Percentiles rank a stretch among this genome's conserved stretches.
Conservation (phyloP, 2,329 filamentous ascomycete species). For the Aspergillus udagawae region DNA sequence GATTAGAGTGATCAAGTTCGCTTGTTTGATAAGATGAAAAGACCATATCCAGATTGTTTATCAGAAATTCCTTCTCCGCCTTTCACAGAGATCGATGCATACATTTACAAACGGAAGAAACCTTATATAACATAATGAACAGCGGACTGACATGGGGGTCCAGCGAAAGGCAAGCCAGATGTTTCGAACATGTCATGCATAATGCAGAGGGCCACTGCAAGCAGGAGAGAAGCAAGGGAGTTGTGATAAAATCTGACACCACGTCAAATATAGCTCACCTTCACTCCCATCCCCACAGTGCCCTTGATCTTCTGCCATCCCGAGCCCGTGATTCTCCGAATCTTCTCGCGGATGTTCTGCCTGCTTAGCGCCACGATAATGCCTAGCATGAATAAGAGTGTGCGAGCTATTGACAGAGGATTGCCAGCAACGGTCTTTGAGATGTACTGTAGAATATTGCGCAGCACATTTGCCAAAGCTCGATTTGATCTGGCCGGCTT, state of each 20-base stretch:
- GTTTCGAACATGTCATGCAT: not conserved
- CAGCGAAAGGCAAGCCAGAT: conserved; percentile 6
- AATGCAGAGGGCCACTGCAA: not conserved
- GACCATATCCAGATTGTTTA: not conserved
- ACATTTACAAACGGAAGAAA: conserved; percentile 9
- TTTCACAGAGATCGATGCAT: conserved; percentile 1
- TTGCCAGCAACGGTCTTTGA: conserved; percentile 51
- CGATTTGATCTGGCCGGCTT: conserved; percentile 38
- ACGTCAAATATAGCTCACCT: conserved; percentile 87
- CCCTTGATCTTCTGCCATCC: conserved; percentile 77
- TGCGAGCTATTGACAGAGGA: conserved; percentile 54
- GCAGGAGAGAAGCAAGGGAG: conserved; percentile 4
- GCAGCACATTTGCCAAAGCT: conserved; percentile 44
- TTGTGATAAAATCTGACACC: conserved; percentile 7
- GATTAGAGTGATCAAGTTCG: not conserved
- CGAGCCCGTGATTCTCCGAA: conserved; percentile 63
- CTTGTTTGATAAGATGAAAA: not conserved
- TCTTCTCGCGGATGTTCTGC: conserved; percentile 67
- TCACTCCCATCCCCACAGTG: conserved; percentile 93
- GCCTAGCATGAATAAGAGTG: conserved; percentile 74
- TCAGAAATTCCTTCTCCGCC: not conserved
- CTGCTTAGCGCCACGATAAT: conserved; percentile 73
- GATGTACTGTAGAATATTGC: conserved; percentile 49
- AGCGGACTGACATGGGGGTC: conserved; percentile 1
- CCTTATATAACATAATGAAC: conserved; percentile 4